These are phyloP conservation scores for Trametes punicea DNA, from an alignment of 768 basidiomycete species.

Conservation along the genomic window DNA sequence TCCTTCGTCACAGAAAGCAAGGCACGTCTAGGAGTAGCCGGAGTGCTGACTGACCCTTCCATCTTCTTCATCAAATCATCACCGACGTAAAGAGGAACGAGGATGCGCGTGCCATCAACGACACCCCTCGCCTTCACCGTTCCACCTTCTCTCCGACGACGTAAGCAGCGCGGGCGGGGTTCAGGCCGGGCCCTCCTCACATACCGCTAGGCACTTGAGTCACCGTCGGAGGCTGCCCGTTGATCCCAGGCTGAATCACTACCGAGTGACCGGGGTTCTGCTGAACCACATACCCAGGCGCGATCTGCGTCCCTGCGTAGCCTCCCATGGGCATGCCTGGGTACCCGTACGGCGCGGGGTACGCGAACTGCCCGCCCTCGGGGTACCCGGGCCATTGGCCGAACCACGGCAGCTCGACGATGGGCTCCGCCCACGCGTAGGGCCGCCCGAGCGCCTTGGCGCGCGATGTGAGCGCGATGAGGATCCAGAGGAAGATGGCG, in stretches of 20 bases:
- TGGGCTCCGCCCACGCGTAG: conserved; percentile 56
- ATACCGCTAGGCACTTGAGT: conserved; percentile 58
- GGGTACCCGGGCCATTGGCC: conserved; percentile 63
- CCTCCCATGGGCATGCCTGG: conserved; percentile 23
- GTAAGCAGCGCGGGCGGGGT: too few relatives aligned
- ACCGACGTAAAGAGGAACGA: neutral
- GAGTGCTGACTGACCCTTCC: neutral
- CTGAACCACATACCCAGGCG: conserved; percentile 43
- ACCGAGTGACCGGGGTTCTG: conserved; percentile 59
- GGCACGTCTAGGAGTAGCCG: neutral
- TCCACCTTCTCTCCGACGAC: neutral
- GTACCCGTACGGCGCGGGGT: conserved; percentile 22
- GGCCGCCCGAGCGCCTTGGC: conserved; percentile 53
- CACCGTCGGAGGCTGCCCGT: conserved; percentile 58
- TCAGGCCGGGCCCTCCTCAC: too few relatives aligned
- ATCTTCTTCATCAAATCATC: neutral
- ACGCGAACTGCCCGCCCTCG: conserved; percentile 17
- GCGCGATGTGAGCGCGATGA: conserved; percentile 53
- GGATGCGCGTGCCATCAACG: neutral
- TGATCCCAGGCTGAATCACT: conserved; percentile 63
- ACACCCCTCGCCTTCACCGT: neutral
- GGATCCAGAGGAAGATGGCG: conserved; percentile 48
- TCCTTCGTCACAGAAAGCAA: neutral
- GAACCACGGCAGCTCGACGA: conserved; percentile 72
- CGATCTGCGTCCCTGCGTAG: conserved; percentile 19